Percentiles rank a stretch among this genome's conserved stretches.
These are phyloP conservation scores for Elaeis guineensis DNA, from an alignment of 176 grass and related monocot genomes.

Conservation along the genomic window DNA sequence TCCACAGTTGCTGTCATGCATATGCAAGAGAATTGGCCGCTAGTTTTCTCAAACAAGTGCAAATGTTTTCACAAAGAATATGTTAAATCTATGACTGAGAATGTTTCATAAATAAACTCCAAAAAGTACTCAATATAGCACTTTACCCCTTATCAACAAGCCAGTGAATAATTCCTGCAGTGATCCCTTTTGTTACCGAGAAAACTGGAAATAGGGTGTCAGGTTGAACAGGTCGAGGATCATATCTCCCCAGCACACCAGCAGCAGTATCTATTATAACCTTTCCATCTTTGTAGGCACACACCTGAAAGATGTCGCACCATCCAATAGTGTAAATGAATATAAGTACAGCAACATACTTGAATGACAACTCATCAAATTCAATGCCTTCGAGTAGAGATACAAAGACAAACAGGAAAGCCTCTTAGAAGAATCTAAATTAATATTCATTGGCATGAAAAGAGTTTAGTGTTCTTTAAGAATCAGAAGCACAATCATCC, in stretches of 20 bases:
- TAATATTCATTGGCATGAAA: no score
- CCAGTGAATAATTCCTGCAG: slow-evolving; percentile 90
- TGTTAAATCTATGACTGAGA: no score
- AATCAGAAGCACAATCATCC: no score
- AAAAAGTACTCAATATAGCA: neutral
- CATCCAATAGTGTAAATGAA: neutral
- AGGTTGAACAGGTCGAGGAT: slow-evolving; percentile 86
- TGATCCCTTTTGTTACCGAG: slow-evolving; percentile 92
- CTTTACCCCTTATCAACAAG: slow-evolving; percentile 83
- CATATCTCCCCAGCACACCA: slow-evolving; percentile 78
- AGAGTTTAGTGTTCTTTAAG: no score
- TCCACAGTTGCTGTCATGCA: no score
- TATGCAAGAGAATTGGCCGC: no score
- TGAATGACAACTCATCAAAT: no score
- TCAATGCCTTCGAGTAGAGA: no score
- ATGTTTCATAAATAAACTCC: no score
- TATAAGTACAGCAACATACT: neutral
- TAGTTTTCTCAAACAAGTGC: neutral
- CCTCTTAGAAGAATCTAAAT: no score
- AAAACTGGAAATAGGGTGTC: slow-evolving; percentile 98
- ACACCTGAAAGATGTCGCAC: slow-evolving; percentile 42
- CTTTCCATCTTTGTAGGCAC: slow-evolving; percentile 95
- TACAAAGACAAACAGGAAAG: no score
- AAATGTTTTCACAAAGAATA: no score
- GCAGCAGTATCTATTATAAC: slow-evolving; percentile 97